Conservation (phyloP, 2,329 filamentous ascomycete species). For the Remersonia thermophila region DNA sequence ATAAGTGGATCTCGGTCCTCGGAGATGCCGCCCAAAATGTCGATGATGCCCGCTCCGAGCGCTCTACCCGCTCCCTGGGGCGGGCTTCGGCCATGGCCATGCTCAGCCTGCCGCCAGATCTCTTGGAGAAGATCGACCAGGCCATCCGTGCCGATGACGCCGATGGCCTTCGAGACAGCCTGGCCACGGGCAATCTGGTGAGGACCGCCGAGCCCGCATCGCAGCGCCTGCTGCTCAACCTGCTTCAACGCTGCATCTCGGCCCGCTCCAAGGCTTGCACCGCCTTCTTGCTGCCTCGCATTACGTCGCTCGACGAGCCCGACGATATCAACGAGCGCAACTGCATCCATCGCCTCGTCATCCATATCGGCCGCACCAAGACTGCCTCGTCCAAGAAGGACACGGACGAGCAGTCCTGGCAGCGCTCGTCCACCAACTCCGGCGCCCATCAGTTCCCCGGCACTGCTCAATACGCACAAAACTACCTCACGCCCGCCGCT, state of each 20-base stretch:
- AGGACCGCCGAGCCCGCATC: slow-evolving; percentile 37
- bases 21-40: slow-evolving; percentile 58
- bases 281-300: slow-evolving; percentile 52
- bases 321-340: slow-evolving; percentile 93
- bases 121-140: slow-evolving; percentile 60
- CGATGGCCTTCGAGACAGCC: slow-evolving; percentile 38
- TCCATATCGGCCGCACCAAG: slow-evolving; percentile 75
- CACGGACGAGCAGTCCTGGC: slow-evolving; percentile 27
- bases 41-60: slow-evolving; percentile 63
- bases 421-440: slow-evolving; percentile 33
- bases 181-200: slow-evolving; percentile 45
- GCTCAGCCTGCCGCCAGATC: slow-evolving; percentile 54
- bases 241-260: slow-evolving; percentile 67
- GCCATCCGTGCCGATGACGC: slow-evolving; percentile 59
- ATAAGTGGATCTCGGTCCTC: slow-evolving; percentile 79
- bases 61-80: slow-evolving; percentile 64
- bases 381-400: slow-evolving; percentile 27
- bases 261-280: slow-evolving; percentile 58
- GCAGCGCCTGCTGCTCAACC: slow-evolving; percentile 62
- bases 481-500: slow-evolving; percentile 70
- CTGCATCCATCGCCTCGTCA: slow-evolving; percentile 82
- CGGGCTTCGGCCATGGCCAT: slow-evolving; percentile 64
- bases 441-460: slow-evolving; percentile 31
- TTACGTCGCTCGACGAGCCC: slow-evolving; percentile 66
- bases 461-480: slow-evolving; percentile 43